Conservation (phyloP, 2,329 filamentous ascomycete genomes). For the Purpureocillium takamizusanense region DNA sequence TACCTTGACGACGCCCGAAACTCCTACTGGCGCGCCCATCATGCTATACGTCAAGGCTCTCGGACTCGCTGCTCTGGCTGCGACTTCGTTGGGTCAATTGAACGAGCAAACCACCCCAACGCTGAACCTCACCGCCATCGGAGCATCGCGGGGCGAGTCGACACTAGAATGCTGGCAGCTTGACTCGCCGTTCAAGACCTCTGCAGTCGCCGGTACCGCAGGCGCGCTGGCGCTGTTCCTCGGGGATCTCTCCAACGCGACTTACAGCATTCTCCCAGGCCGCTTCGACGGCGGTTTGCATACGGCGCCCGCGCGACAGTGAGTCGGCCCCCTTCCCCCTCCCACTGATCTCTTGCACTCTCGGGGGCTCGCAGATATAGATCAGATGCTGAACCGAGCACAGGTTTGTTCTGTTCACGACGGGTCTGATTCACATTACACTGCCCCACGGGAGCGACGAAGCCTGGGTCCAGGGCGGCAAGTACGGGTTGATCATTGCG, state of each 20-base stretch:
- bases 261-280: constrained; percentile 26
- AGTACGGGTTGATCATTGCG: constrained; percentile 30
- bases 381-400: no score
- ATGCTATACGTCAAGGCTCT: neutral
- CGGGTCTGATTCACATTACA: constrained; percentile 30
- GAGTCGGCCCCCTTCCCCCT: no score
- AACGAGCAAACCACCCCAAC: no score
- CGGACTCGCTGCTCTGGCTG: neutral
- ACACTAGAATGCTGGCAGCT: constrained; percentile 38
- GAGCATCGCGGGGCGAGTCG: constrained; percentile 25
- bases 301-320: constrained; percentile 32
- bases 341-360: no score
- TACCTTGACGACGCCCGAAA: no score
- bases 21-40: no score
- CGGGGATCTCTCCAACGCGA: constrained; percentile 20
- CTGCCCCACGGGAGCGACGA: constrained; percentile 26
- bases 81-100: no score
- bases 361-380: no score
- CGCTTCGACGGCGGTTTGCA: constrained; percentile 29
- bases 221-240: constrained; percentile 21
- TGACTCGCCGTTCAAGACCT: constrained; percentile 9
- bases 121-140: constrained; percentile 33
- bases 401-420: constrained; percentile 26
- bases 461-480: constrained; percentile 28
- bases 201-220: constrained; percentile 18